These are phyloP conservation scores for Penicillium diatomitis DNA, from an alignment of 495 filamentous ascomycete species.

Conservation along the genomic window DNA sequence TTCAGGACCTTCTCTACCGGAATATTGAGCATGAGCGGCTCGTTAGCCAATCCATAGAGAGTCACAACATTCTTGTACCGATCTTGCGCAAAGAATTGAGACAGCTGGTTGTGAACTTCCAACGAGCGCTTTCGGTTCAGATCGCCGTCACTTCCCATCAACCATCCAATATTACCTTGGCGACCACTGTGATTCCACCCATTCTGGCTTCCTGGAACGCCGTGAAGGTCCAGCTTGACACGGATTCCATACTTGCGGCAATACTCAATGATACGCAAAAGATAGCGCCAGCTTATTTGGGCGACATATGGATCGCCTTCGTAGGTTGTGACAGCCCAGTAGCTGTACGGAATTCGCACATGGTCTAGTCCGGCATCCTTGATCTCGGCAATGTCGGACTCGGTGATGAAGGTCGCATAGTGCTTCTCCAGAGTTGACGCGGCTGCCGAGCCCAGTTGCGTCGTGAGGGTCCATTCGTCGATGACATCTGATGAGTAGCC, in stretches of 20 bases:
- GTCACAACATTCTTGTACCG: conserved; percentile 76
- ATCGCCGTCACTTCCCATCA: conserved; percentile 59
- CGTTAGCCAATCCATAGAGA: conserved; percentile 82
- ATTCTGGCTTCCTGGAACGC: conserved; percentile 74
- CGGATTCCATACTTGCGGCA: conserved; percentile 87
- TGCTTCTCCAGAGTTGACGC: conserved; percentile 71
- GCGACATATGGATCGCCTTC: conserved; percentile 81
- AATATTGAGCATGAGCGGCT: conserved; percentile 69
- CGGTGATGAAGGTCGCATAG: conserved; percentile 79
- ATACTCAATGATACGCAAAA: conserved; percentile 87
- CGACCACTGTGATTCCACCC: conserved; percentile 85
- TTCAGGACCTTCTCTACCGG: conserved; percentile 47
- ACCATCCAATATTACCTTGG: conserved; percentile 63
- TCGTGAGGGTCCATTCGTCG: conserved; percentile 79
- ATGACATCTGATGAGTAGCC: conserved; percentile 58
- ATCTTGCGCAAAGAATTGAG: conserved; percentile 75
- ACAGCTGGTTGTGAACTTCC: conserved; percentile 72
- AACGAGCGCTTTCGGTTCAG: conserved; percentile 65
- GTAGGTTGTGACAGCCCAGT: conserved; percentile 89
- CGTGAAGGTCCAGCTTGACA: conserved; percentile 91
- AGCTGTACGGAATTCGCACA: conserved; percentile 87
- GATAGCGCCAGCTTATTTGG: conserved; percentile 85
- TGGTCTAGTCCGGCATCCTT: conserved; percentile 86
- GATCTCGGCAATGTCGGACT: conserved; percentile 77
- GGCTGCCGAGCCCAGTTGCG: conserved; percentile 52